Evolutionary conservation across 1,284 basidiomycete species (phyloP).

Genomic region (Wolfiporia cocos): DNA sequence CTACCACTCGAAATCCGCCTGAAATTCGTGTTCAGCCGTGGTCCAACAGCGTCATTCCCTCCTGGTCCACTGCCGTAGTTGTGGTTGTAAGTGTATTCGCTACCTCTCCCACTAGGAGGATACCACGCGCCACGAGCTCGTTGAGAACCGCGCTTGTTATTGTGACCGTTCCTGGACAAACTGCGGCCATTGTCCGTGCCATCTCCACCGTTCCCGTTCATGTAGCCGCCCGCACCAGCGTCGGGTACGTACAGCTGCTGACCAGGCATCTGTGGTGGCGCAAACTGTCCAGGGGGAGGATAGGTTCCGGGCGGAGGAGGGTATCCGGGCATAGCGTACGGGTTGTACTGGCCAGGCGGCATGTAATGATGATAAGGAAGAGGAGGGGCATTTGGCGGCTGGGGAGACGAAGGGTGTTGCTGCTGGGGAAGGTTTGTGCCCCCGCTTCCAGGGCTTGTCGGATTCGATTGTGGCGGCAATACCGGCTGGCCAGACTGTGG

Average conservation of each 20-base stretch:
- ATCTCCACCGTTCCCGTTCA: constrained; percentile 13
- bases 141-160: constrained; percentile 32
- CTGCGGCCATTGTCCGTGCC: constrained; percentile 27
- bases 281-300: constrained; percentile 28
- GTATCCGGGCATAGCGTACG: constrained; percentile 42
- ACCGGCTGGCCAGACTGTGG: constrained; percentile 28
- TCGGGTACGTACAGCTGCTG: constrained; percentile 25
- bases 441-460: constrained; percentile 14
- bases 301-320: constrained; percentile 29
- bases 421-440: constrained; percentile 18
- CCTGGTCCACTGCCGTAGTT: constrained; percentile 45
- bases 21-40: constrained; percentile 46
- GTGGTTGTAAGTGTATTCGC: constrained; percentile 28
- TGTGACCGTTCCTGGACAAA: constrained; percentile 27
- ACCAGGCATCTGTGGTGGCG: constrained; percentile 2
- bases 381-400: constrained; percentile 24
- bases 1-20: constrained; percentile 43
- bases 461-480: constrained; percentile 25
- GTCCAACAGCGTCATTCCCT: constrained; percentile 46
- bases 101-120: constrained; percentile 52
- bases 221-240: constrained; percentile 11
- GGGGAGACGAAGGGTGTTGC: constrained; percentile 13
- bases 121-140: constrained; percentile 54
- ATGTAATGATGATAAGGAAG: constrained; percentile 34
- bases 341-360: constrained; percentile 30